Conservation (phyloP, 768 basidiomycete species). For the Pholiota microspora region DNA sequence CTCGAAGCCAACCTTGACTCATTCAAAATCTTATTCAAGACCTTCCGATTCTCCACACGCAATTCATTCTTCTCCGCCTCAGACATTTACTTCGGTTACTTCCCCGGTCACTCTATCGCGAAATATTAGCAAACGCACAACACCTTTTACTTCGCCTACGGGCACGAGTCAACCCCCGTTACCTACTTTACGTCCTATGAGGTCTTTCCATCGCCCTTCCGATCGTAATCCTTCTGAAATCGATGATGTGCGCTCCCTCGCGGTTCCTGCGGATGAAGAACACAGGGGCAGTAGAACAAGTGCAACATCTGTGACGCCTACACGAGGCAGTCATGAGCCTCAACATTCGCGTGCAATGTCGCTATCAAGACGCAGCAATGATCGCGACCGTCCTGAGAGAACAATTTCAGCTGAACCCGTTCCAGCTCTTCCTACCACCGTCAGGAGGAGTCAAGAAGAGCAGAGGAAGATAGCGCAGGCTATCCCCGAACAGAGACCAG, state of each 20-base stretch:
- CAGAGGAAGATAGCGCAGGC: slow-evolving; percentile 19
- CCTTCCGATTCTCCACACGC: slow-evolving; percentile 13
- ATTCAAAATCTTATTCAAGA: slow-evolving; percentile 15
- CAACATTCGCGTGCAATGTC: slow-evolving; percentile 6
- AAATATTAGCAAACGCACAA: slow-evolving; percentile 20
- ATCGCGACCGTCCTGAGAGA: slow-evolving; percentile 4
- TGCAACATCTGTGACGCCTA: background rate
- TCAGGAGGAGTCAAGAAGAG: slow-evolving; percentile 17
- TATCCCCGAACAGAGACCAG: slow-evolving; percentile 7
- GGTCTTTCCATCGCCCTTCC: slow-evolving; percentile 58
- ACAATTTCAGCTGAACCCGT: slow-evolving; percentile 15
- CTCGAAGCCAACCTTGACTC: background rate
- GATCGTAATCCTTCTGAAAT: slow-evolving; percentile 25
- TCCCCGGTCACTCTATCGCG: slow-evolving; percentile 11
- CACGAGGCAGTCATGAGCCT: slow-evolving; percentile 3
- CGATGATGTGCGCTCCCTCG: slow-evolving; percentile 30
- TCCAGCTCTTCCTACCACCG: slow-evolving; percentile 20
- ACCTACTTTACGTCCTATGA: slow-evolving; percentile 43
- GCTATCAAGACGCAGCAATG: slow-evolving; percentile 2
- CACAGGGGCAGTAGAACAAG: slow-evolving; percentile 9
- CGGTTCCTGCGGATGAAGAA: slow-evolving; percentile 30
- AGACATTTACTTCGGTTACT: background rate
- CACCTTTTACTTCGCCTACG: slow-evolving; percentile 13
- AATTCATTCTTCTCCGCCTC: background rate
- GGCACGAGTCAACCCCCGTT: slow-evolving; percentile 17